Evolutionary conservation across 2,329 filamentous ascomycete genomes (phyloP).

Genomic region (Apiospora kogelbergensis): DNA sequence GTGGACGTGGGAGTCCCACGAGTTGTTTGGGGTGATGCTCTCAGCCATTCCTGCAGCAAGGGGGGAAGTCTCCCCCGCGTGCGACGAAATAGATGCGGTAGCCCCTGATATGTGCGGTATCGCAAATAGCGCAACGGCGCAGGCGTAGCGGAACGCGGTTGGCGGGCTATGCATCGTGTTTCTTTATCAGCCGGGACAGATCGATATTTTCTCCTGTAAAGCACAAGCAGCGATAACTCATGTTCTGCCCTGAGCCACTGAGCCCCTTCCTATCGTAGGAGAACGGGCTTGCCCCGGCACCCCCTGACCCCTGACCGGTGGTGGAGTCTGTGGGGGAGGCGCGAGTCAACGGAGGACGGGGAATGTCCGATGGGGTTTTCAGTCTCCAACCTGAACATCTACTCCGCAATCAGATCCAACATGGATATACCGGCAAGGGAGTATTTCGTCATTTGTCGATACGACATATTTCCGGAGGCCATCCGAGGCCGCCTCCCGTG

Average conservation of each 20-base stretch:
- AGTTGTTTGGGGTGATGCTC: neutral
- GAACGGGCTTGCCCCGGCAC: neutral
- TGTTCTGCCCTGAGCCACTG: neutral
- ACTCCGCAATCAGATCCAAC: neutral
- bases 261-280: neutral
- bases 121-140: neutral
- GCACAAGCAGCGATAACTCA: neutral
- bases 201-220: neutral
- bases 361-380: neutral
- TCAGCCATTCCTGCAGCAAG: neutral
- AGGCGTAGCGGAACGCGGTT: neutral
- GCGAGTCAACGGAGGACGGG: neutral
- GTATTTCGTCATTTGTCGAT: too few species aligned
- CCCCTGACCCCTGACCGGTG: neutral
- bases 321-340: neutral
- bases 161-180: neutral
- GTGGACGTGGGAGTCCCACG: conserved; percentile 6
- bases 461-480: neutral
- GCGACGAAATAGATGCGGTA: neutral
- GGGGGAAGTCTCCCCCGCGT: neutral
- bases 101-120: neutral
- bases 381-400: neutral
- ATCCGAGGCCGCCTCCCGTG: neutral
- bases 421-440: neutral
- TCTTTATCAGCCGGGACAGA: neutral